phyloP scores from a whole-genome alignment of 768 basidiomycete species.

The Leccinum obscurum region DNA sequence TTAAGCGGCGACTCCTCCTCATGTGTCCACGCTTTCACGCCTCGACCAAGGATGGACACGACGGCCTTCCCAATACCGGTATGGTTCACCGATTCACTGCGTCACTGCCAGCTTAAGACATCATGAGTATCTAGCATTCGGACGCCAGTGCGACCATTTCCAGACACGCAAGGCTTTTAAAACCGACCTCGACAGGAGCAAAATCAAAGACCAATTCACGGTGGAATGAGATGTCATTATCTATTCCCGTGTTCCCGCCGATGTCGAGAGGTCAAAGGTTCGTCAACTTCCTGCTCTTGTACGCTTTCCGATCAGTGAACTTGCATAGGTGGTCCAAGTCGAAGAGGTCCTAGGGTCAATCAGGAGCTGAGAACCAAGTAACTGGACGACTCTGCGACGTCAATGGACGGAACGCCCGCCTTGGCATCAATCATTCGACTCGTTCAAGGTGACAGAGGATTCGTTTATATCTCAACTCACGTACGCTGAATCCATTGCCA shows the following conservation, averaged over 20 bases:
- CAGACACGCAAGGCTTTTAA: constrained; percentile 47
- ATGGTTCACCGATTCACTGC: constrained; percentile 1
- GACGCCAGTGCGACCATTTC: constrained; percentile 46
- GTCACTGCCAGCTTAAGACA: not conserved
- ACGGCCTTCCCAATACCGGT: constrained; percentile 33
- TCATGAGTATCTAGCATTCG: constrained; percentile 36
- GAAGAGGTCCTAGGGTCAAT: too few species aligned
- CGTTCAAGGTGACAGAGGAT: constrained; percentile 16
- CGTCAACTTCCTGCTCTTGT: too few species aligned
- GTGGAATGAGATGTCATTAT: constrained; percentile 26
- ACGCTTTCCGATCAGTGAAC: too few species aligned
- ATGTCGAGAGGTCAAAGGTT: constrained; percentile 32
- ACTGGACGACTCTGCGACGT: too few species aligned
- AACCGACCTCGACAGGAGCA: constrained; percentile 36
- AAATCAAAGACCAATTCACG: constrained; percentile 35
- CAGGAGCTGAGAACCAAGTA: too few species aligned
- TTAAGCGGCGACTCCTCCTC: constrained; percentile 19
- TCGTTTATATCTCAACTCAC: not conserved
- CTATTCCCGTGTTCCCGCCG: constrained; percentile 40
- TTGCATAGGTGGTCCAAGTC: too few species aligned
- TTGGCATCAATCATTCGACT: constrained; percentile 2
- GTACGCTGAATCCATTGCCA: too few species aligned
- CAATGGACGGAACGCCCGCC: too few species aligned
- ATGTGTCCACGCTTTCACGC: constrained; percentile 19
- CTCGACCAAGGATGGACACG: constrained; percentile 24